These are phyloP conservation scores for Dactylellina haptotyla DNA, from an alignment of 2,329 filamentous ascomycete species.

Conservation along the genomic window DNA sequence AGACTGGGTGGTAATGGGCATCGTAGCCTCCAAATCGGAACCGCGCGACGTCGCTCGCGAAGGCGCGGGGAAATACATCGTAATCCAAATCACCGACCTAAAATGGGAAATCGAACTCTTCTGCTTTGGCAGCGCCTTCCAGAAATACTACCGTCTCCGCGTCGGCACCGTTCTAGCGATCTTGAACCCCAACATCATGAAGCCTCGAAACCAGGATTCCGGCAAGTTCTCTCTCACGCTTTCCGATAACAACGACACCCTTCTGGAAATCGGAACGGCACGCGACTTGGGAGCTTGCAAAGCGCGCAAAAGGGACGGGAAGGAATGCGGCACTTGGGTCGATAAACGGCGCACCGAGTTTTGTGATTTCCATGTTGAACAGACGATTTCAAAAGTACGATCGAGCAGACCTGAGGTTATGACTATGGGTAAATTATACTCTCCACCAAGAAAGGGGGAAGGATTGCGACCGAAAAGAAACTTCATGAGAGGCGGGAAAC, in stretches of 20 bases:
- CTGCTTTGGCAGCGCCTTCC: slow-evolving; percentile 89
- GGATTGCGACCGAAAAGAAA: slow-evolving; percentile 57
- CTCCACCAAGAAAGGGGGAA: slow-evolving; percentile 57
- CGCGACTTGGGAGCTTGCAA: slow-evolving; percentile 91
- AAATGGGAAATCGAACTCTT: slow-evolving; percentile 92
- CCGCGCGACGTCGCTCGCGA: slow-evolving; percentile 72
- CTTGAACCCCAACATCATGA: slow-evolving; percentile 90
- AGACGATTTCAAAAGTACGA: slow-evolving; percentile 77
- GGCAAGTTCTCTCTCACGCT: slow-evolving; percentile 87
- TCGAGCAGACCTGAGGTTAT: slow-evolving; percentile 81
- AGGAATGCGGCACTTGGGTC: slow-evolving; percentile 82
- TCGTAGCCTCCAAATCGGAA: slow-evolving; percentile 87
- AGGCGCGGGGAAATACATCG: slow-evolving; percentile 87
- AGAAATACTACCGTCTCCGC: slow-evolving; percentile 91
- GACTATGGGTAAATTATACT: slow-evolving; percentile 69
- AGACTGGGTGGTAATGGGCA: slow-evolving; percentile 88
- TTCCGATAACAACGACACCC: slow-evolving; percentile 76
- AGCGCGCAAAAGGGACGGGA: slow-evolving; percentile 82
- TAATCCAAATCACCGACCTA: slow-evolving; percentile 84
- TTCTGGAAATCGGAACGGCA: slow-evolving; percentile 86
- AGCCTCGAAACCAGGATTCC: slow-evolving; percentile 77
- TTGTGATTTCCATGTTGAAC: slow-evolving; percentile 91
- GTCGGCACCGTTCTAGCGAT: slow-evolving; percentile 92
- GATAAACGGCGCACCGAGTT: slow-evolving; percentile 87
- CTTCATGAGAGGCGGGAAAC: slow-evolving; percentile 62